phyloP scores from a whole-genome alignment of 805 yeast species.

The Yarrowia phangngaensis region DNA sequence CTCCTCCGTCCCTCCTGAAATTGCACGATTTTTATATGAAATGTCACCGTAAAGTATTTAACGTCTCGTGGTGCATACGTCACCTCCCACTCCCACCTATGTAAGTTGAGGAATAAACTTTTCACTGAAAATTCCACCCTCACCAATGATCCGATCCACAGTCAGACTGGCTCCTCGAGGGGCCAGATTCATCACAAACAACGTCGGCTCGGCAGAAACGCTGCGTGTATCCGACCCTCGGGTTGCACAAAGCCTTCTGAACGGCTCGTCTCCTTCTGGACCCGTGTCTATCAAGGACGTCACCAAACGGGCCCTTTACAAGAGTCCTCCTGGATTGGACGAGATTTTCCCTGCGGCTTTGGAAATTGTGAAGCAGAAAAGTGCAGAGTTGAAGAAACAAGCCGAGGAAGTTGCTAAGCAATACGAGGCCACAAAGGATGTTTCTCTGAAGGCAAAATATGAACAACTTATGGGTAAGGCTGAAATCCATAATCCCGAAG shows the following conservation, averaged over 20 bases:
- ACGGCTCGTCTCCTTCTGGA: not conserved
- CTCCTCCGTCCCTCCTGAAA: no score
- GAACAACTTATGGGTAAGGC: constrained; percentile 51
- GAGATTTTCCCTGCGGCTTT: constrained; percentile 71
- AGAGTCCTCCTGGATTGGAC: constrained; percentile 64
- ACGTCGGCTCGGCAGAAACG: constrained; percentile 21
- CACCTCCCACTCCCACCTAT: not conserved
- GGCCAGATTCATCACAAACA: constrained; percentile 22
- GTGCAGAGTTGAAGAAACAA: constrained; percentile 45
- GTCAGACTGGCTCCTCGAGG: constrained; percentile 23
- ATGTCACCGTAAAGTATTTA: no score
- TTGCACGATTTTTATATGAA: no score
- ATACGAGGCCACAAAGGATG: constrained; percentile 30
- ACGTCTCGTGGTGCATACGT: no score
- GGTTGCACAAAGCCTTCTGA: not conserved
- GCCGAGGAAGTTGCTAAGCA: constrained; percentile 42
- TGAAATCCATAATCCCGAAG: constrained; percentile 80
- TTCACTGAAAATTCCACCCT: constrained; percentile 20
- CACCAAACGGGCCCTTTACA: constrained; percentile 43
- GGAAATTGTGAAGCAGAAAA: constrained; percentile 49
- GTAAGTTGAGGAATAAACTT: constrained; percentile 5
- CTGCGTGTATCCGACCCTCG: constrained; percentile 16
- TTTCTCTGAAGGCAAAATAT: constrained; percentile 31
- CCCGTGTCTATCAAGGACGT: constrained; percentile 17
- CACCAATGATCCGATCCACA: constrained; percentile 23